A percentile compares a stretch with the other conserved stretches of the same genome.
phyloP scores from a whole-genome alignment of 2,329 filamentous ascomycete genomes.

The Talaromyces funiculosus region DNA sequence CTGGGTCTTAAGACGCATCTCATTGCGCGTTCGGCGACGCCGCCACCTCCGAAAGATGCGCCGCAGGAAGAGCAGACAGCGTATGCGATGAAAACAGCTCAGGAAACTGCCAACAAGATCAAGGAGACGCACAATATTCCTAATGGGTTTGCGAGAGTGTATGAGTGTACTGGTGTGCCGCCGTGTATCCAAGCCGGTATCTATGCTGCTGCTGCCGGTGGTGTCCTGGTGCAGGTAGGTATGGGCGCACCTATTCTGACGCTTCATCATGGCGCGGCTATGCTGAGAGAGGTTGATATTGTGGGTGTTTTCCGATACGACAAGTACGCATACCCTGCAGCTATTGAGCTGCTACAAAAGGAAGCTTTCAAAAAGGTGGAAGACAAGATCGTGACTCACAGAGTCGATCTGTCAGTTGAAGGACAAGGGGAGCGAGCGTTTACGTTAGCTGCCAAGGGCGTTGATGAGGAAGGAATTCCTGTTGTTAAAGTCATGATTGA shows the following conservation, averaged over 20 bases:
- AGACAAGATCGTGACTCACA: conserved; percentile 51
- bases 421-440: conserved; percentile 49
- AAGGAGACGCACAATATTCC: conserved; percentile 22
- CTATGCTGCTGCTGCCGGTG: conserved; percentile 44
- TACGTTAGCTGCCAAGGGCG: conserved; percentile 45
- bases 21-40: conserved; percentile 28
- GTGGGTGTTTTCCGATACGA: conserved; percentile 55
- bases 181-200: conserved; percentile 43
- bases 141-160: conserved; percentile 39
- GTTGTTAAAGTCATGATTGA: conserved; percentile 51
- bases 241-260: conserved; percentile 54
- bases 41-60: conserved; percentile 28
- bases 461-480: conserved; percentile 47
- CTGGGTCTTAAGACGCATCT: conserved; percentile 34
- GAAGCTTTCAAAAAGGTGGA: conserved; percentile 46
- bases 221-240: conserved; percentile 50
- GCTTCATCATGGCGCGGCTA: conserved; percentile 50
- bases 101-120: conserved; percentile 30
- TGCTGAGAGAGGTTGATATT: conserved; percentile 52
- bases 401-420: conserved; percentile 37
- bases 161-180: conserved; percentile 43
- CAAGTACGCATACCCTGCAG: conserved; percentile 48
- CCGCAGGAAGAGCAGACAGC: conserved; percentile 29
- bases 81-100: conserved; percentile 32
- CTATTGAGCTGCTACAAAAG: conserved; percentile 48